phyloP scores from a whole-genome alignment of 768 basidiomycete species.

The Boletus subcaerulescens region DNA sequence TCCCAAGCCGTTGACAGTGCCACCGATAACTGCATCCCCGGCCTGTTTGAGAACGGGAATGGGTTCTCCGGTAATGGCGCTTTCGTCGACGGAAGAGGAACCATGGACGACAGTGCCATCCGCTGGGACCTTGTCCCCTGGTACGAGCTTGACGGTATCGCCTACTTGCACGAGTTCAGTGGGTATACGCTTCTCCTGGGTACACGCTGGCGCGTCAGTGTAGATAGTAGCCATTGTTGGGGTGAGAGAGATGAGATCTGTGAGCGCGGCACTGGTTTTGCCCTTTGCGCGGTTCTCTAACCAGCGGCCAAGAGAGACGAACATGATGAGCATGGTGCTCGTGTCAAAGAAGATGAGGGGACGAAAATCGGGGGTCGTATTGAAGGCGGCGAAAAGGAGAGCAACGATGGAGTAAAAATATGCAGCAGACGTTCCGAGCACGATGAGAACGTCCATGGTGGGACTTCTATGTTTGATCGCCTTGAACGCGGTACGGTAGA shows the following conservation, averaged over 20 bases:
- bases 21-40: constrained; percentile 89
- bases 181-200: constrained; percentile 84
- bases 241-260: constrained; percentile 92
- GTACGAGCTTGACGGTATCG: constrained; percentile 89
- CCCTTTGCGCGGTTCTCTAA: constrained; percentile 97
- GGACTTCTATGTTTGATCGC: constrained; percentile 84
- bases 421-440: constrained; percentile 91
- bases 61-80: constrained; percentile 94
- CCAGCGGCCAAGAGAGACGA: constrained; percentile 92
- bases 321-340: constrained; percentile 97
- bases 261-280: constrained; percentile 93
- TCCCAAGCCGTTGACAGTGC: constrained; percentile 96
- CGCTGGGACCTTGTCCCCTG: constrained; percentile 94
- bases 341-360: constrained; percentile 97
- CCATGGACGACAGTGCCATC: constrained; percentile 90
- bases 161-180: constrained; percentile 95
- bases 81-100: constrained; percentile 89
- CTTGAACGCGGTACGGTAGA: constrained; percentile 89
- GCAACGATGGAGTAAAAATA: constrained; percentile 83
- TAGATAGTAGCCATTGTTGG: constrained; percentile 97
- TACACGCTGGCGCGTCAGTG: constrained; percentile 76
- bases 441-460: constrained; percentile 98
- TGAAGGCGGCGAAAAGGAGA: constrained; percentile 64
- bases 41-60: constrained; percentile 80
- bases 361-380: constrained; percentile 61